phyloP scores from a whole-genome alignment of 306 rosid genomes.

The Begonia loranthoides region DNA sequence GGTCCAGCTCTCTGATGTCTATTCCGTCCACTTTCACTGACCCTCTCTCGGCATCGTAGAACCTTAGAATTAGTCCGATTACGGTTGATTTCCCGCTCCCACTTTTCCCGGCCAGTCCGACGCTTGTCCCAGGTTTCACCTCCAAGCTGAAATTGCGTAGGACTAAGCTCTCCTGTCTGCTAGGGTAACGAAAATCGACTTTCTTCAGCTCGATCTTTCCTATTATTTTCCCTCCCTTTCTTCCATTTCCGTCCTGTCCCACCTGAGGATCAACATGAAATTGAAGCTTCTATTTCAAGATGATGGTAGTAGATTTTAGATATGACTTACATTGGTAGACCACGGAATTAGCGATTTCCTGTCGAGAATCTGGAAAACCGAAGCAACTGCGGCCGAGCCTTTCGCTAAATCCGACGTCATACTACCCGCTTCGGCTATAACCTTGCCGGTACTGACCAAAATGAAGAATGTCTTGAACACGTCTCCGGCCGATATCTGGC shows the following conservation, averaged over 20 bases:
- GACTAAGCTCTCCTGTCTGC: slow-evolving; percentile 45
- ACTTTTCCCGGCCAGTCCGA: slow-evolving; percentile 80
- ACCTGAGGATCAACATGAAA: slow-evolving; percentile 6
- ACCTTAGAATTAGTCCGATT: slow-evolving; percentile 59
- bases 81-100: slow-evolving; percentile 97
- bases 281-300: not conserved
- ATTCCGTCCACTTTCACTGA: slow-evolving; percentile 61
- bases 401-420: slow-evolving; percentile 95
- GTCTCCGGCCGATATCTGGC: slow-evolving; percentile 76
- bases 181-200: slow-evolving; percentile 72
- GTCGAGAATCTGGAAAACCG: slow-evolving; percentile 83
- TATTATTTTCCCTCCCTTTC: slow-evolving; percentile 33
- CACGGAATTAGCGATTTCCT: slow-evolving; percentile 53
- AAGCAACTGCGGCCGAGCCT: slow-evolving; percentile 66
- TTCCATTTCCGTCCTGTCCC: slow-evolving; percentile 29
- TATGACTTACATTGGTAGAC: slow-evolving; percentile 28
- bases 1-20: slow-evolving; percentile 65
- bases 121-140: slow-evolving; percentile 67
- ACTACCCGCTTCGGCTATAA: slow-evolving; percentile 97
- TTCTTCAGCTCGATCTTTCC: slow-evolving; percentile 74
- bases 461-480: slow-evolving; percentile 91
- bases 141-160: slow-evolving; percentile 59
- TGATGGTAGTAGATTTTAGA: not conserved
- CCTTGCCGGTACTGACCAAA: slow-evolving; percentile 85
- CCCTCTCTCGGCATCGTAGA: slow-evolving; percentile 70